Base-by-base conservation (phyloP, 495 filamentous ascomycete species). In the Penicillium paxilli region DNA sequence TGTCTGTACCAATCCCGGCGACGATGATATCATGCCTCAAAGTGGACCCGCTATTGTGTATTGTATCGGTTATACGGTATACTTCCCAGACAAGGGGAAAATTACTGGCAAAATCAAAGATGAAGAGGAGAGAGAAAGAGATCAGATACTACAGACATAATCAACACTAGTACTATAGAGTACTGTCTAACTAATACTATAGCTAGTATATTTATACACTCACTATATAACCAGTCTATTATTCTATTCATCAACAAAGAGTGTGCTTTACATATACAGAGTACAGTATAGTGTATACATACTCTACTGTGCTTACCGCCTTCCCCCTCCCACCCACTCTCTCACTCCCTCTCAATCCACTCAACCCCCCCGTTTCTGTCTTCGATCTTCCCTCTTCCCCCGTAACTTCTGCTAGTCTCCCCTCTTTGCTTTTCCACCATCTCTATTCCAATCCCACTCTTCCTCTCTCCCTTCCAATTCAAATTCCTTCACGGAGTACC, bases 11-110 rank as follows among this genome's bases (percentile, higher is more conserved):
- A 47, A 32, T 47, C 44, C 44, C 44, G 44, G 44, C 28, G n/a
- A 16, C 28, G 32, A 50, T 50, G 47, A 50, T 50, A 50, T 50
- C 47, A 50, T 33, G 19, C 24, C 21, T 25, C 24, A 12, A n/a
- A n/a, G n/a, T n/a, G n/a, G n/a, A n/a, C n/a, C 46, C 32, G 26
- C 20, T 37, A 37, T 16, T 33, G 24, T 7, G 47, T 50, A 50
- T 33, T 10, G 47, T 50, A 50, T 50, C 16, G 10, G 47, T 50
- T 50, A 50, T 50, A 32, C 47, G 11, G 28, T 23, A 24, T 32
- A n/a, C n/a, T 49, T 12, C 9, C 25, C n/a, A 37, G 33, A 37
- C 33, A 37, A 37, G 33, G 33, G 33, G n/a, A 37, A 49, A 22
- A 20, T 12, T 7, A 1, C 41, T 20, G 19, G 14, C 16, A 12